Base-by-base conservation (phyloP, 2,329 filamentous ascomycete species). In the Fusarium pininemorale region DNA sequence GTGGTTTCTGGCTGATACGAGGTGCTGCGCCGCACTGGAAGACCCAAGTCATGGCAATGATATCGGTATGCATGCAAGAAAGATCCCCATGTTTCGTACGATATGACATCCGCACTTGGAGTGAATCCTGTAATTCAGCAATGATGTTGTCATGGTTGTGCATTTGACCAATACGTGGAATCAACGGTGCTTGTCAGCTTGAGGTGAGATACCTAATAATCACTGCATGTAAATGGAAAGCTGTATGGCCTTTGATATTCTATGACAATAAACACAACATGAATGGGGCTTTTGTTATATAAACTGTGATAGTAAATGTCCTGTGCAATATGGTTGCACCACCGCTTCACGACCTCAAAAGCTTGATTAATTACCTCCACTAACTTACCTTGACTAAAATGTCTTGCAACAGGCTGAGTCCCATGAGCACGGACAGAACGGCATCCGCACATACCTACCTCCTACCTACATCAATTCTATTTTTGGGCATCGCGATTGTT, bases 11-110 rank as follows among this genome's bases (percentile, higher is more conserved):
- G 32, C 32, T 51, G 42, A 69, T 63, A 70, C 66, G 68, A 70
- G 66, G 42, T 59, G 66, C 68, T 70, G 66, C 66, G 68, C 60
- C 68, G 66, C 68, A n/a, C n/a, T 42, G 22, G 39, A 47, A 55
- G 58, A 32, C 62, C 45, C 35, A 60, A 51, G 47, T 32, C 26
- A 48, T 45, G 55, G 53, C 39, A 32, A 28, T 38, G 53, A 37
- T 35, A 44, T 63, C 16, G n/a, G 41, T 53, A 62, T 26, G 32
- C 16, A 30, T 15, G 32, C 56, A 59, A 39, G 44, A 59, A 38
- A 18, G 44, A 59, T 32, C 28, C 15, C 20, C 39, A 39, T 24
- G 24, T 22, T 59, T 38, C 26, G 30, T 28, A 37, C 20, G 42
- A 51, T 38, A 54, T 37, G 41, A 53, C 38, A 39, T 35, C 26